Base-by-base conservation (phyloP, 2,329 filamentous ascomycete species). In the Fusarium hostae region DNA sequence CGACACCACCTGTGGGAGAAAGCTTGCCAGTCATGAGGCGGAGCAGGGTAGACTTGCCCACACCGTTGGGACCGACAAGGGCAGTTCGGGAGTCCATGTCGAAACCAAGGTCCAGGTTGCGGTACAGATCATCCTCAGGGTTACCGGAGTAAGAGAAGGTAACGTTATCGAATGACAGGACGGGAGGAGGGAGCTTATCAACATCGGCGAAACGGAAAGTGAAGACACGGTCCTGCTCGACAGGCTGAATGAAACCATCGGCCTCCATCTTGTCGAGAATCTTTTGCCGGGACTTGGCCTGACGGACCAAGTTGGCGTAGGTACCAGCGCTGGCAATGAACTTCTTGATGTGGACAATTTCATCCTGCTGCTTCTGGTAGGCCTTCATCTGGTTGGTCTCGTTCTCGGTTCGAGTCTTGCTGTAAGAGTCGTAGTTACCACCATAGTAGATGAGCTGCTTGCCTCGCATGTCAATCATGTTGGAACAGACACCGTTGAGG, bases 221-320 rank as follows among this genome's bases (percentile, higher is more conserved):
- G 86, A 99, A 99, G 80, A 97, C 92, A 70, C 90, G 89, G 84
- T 99, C 96, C 72, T 89, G 84, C 61, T 88, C 84, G 70, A 99
- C 94, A 63, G 94, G 93, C 84, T 99, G 92, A 81, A 99, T 98
- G 84, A 98, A 96, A 76, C 96, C 96, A 79, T 99, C 96, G 77
- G 97, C 96, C 88, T 98, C 95, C 96, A 99, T 99, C 91, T 99
- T 99, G 89, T 99, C 96, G 75, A 98, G 89, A 83, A 98, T 98
- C 94, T 99, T 99, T 85, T 99, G 96, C 74, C 96, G 91, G 45
- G 96, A 98, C 89, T 99, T 99, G 84, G 97, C 97, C 86, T 99
- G 96, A 83, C 94, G 90, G 81, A 99, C 96, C 87, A 99, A 89
- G 87, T 99, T 99, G 89, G 97, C 96, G 81, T 99, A 99, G 68